Evolutionary conservation across 129 eudicot species (phyloP), one percentile per base, ranked within the genome.

Genomic region (Pseudognaphalium luteoalbum): DNA sequence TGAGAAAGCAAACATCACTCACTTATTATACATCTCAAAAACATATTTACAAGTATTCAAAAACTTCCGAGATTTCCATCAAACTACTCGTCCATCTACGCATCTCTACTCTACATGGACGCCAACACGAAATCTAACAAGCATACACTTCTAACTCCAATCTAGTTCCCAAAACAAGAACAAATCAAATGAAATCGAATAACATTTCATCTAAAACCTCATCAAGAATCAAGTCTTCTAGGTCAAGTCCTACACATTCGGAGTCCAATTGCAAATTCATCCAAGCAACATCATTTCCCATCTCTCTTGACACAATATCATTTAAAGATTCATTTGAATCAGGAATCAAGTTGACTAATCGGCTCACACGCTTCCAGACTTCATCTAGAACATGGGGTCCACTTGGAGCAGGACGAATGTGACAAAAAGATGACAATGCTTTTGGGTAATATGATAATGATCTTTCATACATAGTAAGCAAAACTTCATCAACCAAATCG

Each of bases 141-240:
- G 66, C 29, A 51, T 51, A 73, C 35, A 52, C 21, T 52, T 51
- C 17, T 60, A 4, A 28, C 2, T 74, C 59, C 29, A 47, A 17
- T 39, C 47, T 42, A 73, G 20, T 6, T 44, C 19, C 28, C 29
- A 19, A 57, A 30, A 78, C 3, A 66, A n/a, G 50, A 35, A 66
- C 50, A 19, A 22, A 37, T 62, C 42, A 86, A 7, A 72, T 66
- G 11, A 22, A 80, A 66, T 78, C 79, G 66, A 74, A 80, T 14
- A 80, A 60, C 20, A 80, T 39, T 56, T 90, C 95, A 66, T 86
- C 89, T 73, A 90, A 30, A 42, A 93, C 72, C 74, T 90, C 88
- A 64, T 85, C 86, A 56, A 90, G 82, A 70, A 93, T 87, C 76
- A 80, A 71, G n/a, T 87, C 96, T 70, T 93, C 98, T 56, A 93